A percentile compares a stretch with the other conserved stretches of the same genome.
These are phyloP conservation scores for Colletotrichum paranaense DNA, from an alignment of 2,329 filamentous ascomycete genomes.

Conservation along the genomic window DNA sequence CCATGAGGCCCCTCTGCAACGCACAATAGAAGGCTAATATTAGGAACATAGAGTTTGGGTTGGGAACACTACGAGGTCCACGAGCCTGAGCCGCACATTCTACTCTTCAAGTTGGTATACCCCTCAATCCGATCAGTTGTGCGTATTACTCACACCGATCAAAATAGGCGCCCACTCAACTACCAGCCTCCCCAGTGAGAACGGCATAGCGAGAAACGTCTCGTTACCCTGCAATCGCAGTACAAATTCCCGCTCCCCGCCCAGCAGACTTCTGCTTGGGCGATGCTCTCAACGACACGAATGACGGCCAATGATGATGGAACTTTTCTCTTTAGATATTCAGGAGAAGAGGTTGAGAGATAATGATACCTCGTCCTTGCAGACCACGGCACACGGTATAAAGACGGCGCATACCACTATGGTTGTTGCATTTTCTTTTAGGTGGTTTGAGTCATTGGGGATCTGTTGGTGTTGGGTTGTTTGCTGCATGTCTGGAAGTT, in stretches of 20 bases:
- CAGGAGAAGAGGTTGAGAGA: slow-evolving; percentile 32
- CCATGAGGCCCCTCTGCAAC: neutral
- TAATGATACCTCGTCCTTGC: slow-evolving; percentile 31
- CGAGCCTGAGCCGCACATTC: slow-evolving; percentile 97
- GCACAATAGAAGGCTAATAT: slow-evolving; percentile 10
- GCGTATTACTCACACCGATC: neutral
- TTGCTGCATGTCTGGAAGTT: slow-evolving; percentile 33
- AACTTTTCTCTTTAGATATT: slow-evolving; percentile 39
- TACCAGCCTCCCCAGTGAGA: slow-evolving; percentile 78
- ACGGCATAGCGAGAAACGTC: slow-evolving; percentile 19
- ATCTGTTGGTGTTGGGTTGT: slow-evolving; percentile 32
- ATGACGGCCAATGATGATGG: slow-evolving; percentile 37
- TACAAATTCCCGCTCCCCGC: slow-evolving; percentile 23
- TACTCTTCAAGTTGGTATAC: slow-evolving; percentile 91
- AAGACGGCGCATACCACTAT: slow-evolving; percentile 34
- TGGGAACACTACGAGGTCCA: slow-evolving; percentile 99
- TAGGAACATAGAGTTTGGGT: slow-evolving; percentile 81
- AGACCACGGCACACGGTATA: slow-evolving; percentile 29
- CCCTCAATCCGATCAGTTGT: neutral
- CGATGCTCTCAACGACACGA: slow-evolving; percentile 34
- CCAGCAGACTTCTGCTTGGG: slow-evolving; percentile 20
- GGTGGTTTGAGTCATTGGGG: slow-evolving; percentile 32
- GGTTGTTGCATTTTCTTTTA: slow-evolving; percentile 35
- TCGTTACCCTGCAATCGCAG: slow-evolving; percentile 30
- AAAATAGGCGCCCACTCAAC: slow-evolving; percentile 80